Conservation (phyloP, 164 flowering plant genomes). For the Euptelea pleiosperma region DNA sequence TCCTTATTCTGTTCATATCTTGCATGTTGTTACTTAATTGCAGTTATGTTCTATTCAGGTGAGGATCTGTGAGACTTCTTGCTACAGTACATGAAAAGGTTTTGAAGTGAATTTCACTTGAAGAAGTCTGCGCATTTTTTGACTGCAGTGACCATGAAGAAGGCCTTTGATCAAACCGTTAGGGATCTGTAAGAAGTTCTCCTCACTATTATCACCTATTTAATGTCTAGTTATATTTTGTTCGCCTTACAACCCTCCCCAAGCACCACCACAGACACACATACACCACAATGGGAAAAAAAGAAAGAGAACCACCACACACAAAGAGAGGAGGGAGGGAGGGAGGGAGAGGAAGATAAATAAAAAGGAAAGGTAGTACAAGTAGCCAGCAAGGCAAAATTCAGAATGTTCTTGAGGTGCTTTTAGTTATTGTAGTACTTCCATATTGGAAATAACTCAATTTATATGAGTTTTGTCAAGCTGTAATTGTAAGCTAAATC, state of each 20-base stretch:
- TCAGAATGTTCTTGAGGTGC: too few species aligned
- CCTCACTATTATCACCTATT: neutral
- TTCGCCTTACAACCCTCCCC: too few species aligned
- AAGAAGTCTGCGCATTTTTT: conserved; percentile 13
- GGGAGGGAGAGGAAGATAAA: neutral
- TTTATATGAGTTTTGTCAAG: neutral
- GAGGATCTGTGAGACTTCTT: neutral
- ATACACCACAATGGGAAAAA: too few species aligned
- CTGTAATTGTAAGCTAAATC: neutral
- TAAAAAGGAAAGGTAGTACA: too few species aligned
- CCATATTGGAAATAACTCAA: neutral
- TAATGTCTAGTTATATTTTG: too few species aligned
- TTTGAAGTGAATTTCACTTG: conserved; percentile 8
- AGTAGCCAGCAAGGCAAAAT: too few species aligned
- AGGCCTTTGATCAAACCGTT: conserved; percentile 87
- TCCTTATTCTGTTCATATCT: neutral
- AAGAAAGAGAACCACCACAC: too few species aligned
- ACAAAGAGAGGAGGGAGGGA: neutral
- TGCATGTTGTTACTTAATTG: neutral
- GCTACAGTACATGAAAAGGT: neutral
- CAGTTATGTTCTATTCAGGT: conserved; percentile 5
- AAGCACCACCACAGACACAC: too few species aligned
- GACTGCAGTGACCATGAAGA: conserved; percentile 58
- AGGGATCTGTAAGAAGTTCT: conserved; percentile 75
- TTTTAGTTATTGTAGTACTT: neutral